phyloP scores from a whole-genome alignment of 768 basidiomycete genomes.

The Lactifluus pinguis region DNA sequence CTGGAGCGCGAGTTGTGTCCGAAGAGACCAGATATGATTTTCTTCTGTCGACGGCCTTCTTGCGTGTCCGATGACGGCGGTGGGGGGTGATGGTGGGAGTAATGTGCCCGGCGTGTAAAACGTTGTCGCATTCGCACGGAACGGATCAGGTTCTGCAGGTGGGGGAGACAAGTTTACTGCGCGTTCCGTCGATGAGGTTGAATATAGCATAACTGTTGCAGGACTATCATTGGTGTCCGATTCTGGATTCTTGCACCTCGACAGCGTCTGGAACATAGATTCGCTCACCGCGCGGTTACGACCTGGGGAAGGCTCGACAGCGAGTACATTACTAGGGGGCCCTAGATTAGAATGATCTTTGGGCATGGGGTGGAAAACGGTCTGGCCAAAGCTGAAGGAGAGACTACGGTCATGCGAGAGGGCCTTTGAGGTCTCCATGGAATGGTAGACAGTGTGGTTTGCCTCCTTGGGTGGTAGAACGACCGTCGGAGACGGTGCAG shows the following conservation, averaged over 20 bases:
- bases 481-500: neutral
- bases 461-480: neutral
- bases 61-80: conserved; percentile 31
- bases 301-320: conserved; percentile 20
- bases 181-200: conserved; percentile 17
- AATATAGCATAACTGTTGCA: conserved; percentile 39
- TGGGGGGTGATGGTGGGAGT: conserved; percentile 53
- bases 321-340: neutral
- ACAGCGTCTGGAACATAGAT: conserved; percentile 51
- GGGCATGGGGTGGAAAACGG: conserved; percentile 47
- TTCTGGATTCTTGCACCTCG: conserved; percentile 41
- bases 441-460: conserved; percentile 5
- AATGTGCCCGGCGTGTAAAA: conserved; percentile 72
- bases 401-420: conserved; percentile 44
- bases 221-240: conserved; percentile 57
- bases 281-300: conserved; percentile 54
- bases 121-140: conserved; percentile 60
- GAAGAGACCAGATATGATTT: conserved; percentile 59
- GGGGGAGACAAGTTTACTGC: conserved; percentile 12
- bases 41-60: conserved; percentile 65
- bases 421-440: conserved; percentile 22
- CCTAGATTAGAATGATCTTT: conserved; percentile 15
- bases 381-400: conserved; percentile 62
- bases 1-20: conserved; percentile 68
- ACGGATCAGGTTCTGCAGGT: conserved; percentile 55